Base-by-base conservation (phyloP, 2,329 filamentous ascomycete species). In the Venturia aucupariae region DNA sequence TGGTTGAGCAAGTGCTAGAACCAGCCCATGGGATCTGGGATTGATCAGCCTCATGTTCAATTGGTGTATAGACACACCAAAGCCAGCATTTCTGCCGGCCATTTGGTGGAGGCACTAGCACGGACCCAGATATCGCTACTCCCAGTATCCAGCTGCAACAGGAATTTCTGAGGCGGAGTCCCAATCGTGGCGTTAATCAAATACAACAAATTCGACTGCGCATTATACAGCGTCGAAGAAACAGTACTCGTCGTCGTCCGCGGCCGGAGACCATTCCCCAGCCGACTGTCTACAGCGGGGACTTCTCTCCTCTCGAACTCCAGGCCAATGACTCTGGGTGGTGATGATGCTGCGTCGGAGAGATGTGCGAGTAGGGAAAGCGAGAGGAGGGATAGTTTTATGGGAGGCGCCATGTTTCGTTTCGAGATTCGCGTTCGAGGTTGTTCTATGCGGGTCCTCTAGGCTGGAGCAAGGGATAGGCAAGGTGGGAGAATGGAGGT, bases 91-190 rank as follows among this genome's bases (percentile, higher is more conserved):
- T 24, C 15, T 46, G 44, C 10, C 44, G 6, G n/a, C n/a, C n/a
- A 24, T n/a, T 22, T 1, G 2, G 10, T 46, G 48, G 15, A 35
- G 51, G 51, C 51, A 35, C 15, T 35, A 57, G 17, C 15, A 57
- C 51, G 17, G 10, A 57, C 51, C 84, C 84, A 87, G 11, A 87
- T 74, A 75, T 87, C 84, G 68, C 83, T 85, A 68, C 82, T 85
- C 38, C 84, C 84, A 13, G 84, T 87, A 67, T 87, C 84, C 67
- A 87, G 77, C 68, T 86, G 82, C 64, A 86, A 70, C 42, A 80
- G 78, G 62, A 87, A 71, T 17, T 68, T 71, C 68, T 87, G 84
- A 44, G 72, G 70, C 0, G 84, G 84, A 0, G 84, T 86, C 32
- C 84, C 84, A 15, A 87, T 68, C 10, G 77, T 80, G 54, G 82